phyloP scores from a whole-genome alignment of 1,284 basidiomycete genomes.

The Ganoderma sp. region DNA sequence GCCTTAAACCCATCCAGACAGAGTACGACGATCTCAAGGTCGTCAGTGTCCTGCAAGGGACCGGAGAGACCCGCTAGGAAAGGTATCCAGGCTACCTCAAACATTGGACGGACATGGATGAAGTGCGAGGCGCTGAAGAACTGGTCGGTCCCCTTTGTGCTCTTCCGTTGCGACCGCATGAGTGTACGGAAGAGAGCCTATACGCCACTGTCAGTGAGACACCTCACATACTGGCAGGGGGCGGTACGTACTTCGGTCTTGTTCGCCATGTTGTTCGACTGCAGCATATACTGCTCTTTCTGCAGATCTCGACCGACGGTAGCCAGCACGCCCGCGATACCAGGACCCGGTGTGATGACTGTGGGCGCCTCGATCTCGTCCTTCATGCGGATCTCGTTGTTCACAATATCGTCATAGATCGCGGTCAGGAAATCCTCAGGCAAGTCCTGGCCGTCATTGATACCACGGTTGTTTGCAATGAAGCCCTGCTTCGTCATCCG shows the following conservation, averaged over 20 bases:
- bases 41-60: slow-evolving; percentile 91
- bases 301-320: slow-evolving; percentile 92
- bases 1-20: slow-evolving; percentile 94
- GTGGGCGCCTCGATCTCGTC: slow-evolving; percentile 81
- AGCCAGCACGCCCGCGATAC: slow-evolving; percentile 81
- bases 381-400: slow-evolving; percentile 96
- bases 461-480: slow-evolving; percentile 91
- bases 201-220: background rate
- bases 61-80: slow-evolving; percentile 93
- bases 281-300: slow-evolving; percentile 91
- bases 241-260: slow-evolving; percentile 81
- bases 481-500: slow-evolving; percentile 93
- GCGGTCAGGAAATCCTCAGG: slow-evolving; percentile 81
- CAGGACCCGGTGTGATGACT: slow-evolving; percentile 61
- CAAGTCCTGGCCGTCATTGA: slow-evolving; percentile 89
- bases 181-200: slow-evolving; percentile 90
- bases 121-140: slow-evolving; percentile 96
- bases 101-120: slow-evolving; percentile 96
- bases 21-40: slow-evolving; percentile 89
- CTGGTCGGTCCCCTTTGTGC: slow-evolving; percentile 76
- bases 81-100: slow-evolving; percentile 97
- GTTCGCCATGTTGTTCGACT: slow-evolving; percentile 93
- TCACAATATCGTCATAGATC: slow-evolving; percentile 90
- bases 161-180: slow-evolving; percentile 85
- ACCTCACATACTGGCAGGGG: too few species aligned